Evolutionary conservation across 192 early-diverging fungal genomes (phyloP).

Genomic region (Coemansia sp.): DNA sequence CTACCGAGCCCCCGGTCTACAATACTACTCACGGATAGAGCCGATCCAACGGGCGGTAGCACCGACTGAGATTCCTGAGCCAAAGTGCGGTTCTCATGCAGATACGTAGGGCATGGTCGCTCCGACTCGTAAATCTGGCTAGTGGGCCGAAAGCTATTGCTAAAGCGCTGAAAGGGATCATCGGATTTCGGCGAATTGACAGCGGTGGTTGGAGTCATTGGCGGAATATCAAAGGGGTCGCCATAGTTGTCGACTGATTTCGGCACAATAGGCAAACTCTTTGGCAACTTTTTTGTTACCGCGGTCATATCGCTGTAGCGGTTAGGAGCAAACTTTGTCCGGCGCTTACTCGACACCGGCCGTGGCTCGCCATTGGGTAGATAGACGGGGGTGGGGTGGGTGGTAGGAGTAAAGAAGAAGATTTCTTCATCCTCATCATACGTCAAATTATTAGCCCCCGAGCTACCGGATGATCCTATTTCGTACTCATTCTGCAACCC

Average conservation of each 20-base stretch:
- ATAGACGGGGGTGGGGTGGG: slow-evolving; percentile 1
- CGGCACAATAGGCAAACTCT: not conserved
- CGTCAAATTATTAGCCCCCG: slow-evolving; percentile 2
- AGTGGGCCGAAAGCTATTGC: slow-evolving; percentile 3
- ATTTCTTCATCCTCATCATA: slow-evolving; percentile 12
- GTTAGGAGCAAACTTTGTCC: slow-evolving; percentile 17
- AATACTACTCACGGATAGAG: slow-evolving; percentile 4
- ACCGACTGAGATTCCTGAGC: slow-evolving; percentile 17
- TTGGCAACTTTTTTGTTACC: not conserved
- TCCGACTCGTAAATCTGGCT: not conserved
- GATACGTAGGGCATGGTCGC: not conserved
- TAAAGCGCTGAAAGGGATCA: slow-evolving; percentile 14
- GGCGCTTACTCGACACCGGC: not conserved
- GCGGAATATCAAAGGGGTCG: slow-evolving; percentile 45
- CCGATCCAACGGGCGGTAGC: not conserved
- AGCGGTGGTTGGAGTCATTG: slow-evolving; percentile 11
- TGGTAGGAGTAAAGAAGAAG: slow-evolving; percentile 10
- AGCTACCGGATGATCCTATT: slow-evolving; percentile 10
- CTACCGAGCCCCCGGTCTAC: not conserved
- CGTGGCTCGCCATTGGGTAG: slow-evolving; percentile 33
- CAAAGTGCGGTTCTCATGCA: no score
- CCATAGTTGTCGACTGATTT: not conserved
- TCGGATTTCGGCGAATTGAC: slow-evolving; percentile 16
- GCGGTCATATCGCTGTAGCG: slow-evolving; percentile 2
- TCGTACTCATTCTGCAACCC: slow-evolving; percentile 47